Conservation (phyloP, 495 filamentous ascomycete genomes). For the Hypomontagnella monticulosa region DNA sequence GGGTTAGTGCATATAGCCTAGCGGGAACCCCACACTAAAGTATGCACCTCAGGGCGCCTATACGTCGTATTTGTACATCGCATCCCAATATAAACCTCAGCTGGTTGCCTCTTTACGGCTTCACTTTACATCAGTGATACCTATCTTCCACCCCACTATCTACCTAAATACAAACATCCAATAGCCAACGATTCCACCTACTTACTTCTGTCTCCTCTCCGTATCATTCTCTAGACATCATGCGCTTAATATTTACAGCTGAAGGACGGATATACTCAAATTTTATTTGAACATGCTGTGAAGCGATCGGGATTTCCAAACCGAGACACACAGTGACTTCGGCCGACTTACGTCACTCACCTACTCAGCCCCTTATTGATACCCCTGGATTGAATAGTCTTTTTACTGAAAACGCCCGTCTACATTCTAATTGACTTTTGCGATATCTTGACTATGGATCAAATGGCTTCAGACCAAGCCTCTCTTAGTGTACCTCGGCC, state of each 20-base stretch:
- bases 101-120: not conserved
- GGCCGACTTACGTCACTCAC: constrained; percentile 30
- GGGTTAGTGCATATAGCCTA: too few relatives aligned
- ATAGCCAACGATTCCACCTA: not conserved
- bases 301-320: not conserved
- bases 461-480: constrained; percentile 11
- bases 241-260: too few relatives aligned
- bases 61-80: constrained; percentile 6
- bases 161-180: not conserved
- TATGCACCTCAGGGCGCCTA: not conserved
- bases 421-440: constrained; percentile 1
- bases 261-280: too few relatives aligned
- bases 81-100: too few relatives aligned
- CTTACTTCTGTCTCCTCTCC: not conserved
- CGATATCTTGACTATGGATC: constrained; percentile 19
- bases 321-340: not conserved
- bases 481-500: constrained; percentile 7
- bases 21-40: not conserved
- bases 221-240: too few relatives aligned
- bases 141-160: not conserved
- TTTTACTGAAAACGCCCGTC: not conserved
- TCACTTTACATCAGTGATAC: too few relatives aligned
- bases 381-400: not conserved
- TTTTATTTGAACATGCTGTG: not conserved
- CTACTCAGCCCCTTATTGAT: constrained; percentile 10